phyloP scores from a whole-genome alignment of 2,329 filamentous ascomycete genomes.

The Boeremia exigua region DNA sequence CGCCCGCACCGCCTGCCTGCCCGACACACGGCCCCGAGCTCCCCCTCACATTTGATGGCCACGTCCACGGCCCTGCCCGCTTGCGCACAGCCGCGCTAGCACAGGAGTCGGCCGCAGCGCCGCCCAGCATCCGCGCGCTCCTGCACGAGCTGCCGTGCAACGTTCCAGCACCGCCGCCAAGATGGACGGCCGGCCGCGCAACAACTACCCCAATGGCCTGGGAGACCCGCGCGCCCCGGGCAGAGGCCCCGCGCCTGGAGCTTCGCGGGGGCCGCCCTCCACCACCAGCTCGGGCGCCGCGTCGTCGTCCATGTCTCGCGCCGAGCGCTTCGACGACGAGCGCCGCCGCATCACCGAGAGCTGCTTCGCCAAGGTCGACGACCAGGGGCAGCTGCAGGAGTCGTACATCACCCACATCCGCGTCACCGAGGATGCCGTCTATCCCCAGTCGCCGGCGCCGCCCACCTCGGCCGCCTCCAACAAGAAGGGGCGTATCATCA shows the following conservation, averaged over 20 bases:
- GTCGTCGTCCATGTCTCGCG: conserved; percentile 54
- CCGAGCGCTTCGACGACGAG: conserved; percentile 95
- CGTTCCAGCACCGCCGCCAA: conserved; percentile 8
- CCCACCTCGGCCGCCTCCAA: conserved; percentile 73
- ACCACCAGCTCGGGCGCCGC: conserved; percentile 33
- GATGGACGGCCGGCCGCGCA: conserved; percentile 46
- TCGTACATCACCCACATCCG: conserved; percentile 98
- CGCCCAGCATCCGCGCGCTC: background rate
- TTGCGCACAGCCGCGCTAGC: conserved; percentile 23
- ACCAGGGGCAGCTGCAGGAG: conserved; percentile 82
- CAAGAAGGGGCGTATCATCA: conserved; percentile 90
- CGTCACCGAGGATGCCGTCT: conserved; percentile 83
- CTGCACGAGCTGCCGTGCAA: conserved; percentile 9
- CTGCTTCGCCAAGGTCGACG: conserved; percentile 90
- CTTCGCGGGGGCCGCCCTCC: conserved; percentile 35
- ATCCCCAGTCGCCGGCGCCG: conserved; percentile 84
- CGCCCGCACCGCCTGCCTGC: conserved; percentile 9
- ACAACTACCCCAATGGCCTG: conserved; percentile 38
- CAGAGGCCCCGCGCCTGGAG: conserved; percentile 33
- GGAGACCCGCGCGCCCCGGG: conserved; percentile 31
- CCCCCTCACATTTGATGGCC: conserved; percentile 31
- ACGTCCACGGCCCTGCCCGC: conserved; percentile 18
- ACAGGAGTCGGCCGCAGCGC: background rate
- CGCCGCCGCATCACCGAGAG: conserved; percentile 93
- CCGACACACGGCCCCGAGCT: conserved; percentile 21